Conservation (phyloP, 495 filamentous ascomycete species). For the Lophium mytilinum region DNA sequence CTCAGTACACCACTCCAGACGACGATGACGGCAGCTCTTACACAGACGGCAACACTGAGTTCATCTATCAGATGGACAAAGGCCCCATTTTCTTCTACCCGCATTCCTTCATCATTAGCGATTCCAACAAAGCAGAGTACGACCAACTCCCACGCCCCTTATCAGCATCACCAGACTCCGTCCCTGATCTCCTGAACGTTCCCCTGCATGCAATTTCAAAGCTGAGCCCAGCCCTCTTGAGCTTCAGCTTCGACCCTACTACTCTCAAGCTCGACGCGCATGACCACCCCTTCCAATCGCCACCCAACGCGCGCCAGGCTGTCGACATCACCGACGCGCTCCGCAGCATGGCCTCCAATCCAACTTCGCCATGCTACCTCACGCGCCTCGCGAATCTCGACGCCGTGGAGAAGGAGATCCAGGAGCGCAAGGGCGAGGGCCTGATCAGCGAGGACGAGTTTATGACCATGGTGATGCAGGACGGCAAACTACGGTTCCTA, state of each 20-base stretch:
- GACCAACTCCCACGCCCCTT: neutral
- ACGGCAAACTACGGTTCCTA: slow-evolving; percentile 15
- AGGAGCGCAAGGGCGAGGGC: slow-evolving; percentile 13
- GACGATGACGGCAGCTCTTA: neutral
- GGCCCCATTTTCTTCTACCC: no score
- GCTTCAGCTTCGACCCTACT: neutral
- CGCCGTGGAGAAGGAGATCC: slow-evolving; percentile 16
- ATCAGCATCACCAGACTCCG: neutral
- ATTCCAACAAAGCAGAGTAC: no score
- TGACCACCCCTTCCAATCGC: neutral
- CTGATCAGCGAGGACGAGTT: slow-evolving; percentile 19
- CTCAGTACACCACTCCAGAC: neutral
- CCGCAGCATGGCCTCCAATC: slow-evolving; percentile 3
- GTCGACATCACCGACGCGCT: neutral
- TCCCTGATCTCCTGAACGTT: neutral
- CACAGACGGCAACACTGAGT: neutral
- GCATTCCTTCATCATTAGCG: no score
- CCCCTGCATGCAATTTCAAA: neutral
- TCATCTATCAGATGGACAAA: neutral
- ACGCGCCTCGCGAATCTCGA: slow-evolving; percentile 8
- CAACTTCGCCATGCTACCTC: neutral
- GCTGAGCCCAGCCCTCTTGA: neutral
- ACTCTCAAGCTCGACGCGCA: neutral
- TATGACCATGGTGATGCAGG: neutral
- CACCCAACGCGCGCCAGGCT: neutral